Base-by-base conservation (phyloP, 78 protist species). In the Chrysochromulina parva region DNA sequence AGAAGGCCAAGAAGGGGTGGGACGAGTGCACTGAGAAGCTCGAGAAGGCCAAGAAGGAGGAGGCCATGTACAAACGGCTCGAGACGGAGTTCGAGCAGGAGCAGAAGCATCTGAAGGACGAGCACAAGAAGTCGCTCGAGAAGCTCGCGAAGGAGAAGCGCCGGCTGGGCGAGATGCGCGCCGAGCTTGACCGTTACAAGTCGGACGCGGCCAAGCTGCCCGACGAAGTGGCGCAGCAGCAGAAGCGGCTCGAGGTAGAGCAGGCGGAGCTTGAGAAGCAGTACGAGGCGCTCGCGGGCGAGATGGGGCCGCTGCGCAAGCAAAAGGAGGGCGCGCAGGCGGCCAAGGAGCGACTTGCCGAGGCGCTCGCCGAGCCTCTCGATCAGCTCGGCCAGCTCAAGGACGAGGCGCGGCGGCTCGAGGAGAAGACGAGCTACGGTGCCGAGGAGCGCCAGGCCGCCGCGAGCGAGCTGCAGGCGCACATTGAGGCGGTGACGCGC, bases 61-160 rank as follows among this genome's bases (percentile, higher is more conserved):
- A 57, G 80, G 55, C 52, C 7, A 81, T 71, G 47, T 73, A 58
- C 47, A 94, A 93, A 48, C 89, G 94, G 53, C 20, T 69, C 67
- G 93, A 95, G 88, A 62, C 92, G 38, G 38, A 93, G 90, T 7
- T 28, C 60, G 55, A 92, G 78, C 58, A 91, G 86, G 28, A 13
- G 59, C 48, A 55, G 71, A 89, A 87, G 90, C 85, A 78, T 4
- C 14, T 87, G 54, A 50, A 90, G 90, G 58, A 16, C 47, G 24
- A 53, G 59, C 14, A 28, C 66, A 60, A 13, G 65, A 67, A n/a
- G 87, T 53, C 26, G 14, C 5, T 60, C 73, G 90, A 90, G 92
- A 65, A 90, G 80, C 60, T 66, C 57, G 52, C 17, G 38, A 94
- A 88, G 66, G 57, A 48, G 60, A 28, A 69, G 60, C 67, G 38